Evolutionary conservation across 208 protist genomes (phyloP), one percentile per base, ranked within the genome.

Genomic region (Herpetomonas tarakana): DNA sequence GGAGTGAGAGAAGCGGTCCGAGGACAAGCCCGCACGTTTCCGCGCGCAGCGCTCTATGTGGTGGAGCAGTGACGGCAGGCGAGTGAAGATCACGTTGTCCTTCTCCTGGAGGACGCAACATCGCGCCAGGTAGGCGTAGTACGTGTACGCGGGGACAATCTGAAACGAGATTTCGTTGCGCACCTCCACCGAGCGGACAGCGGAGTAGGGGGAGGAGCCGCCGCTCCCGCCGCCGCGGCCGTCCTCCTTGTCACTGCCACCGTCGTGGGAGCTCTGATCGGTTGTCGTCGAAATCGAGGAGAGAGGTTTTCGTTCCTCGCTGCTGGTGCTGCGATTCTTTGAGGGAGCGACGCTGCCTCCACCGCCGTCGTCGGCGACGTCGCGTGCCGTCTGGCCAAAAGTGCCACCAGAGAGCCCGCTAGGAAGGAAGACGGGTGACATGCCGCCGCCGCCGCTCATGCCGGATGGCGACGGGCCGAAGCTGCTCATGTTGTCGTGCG

Each of bases 61-160:
- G 11, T 11, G 9, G 4, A 49, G 9, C 16, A 49, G 44, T 11
- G 19, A 49, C 16, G 44, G 44, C 16, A 46, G 2, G 11, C 27
- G 14, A 3, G 25, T 24, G 29, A 45, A 57, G 29, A 29, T 55
- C 64, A 19, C 44, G 19, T 58, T 46, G 50, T 88, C 76, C 63
- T 88, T 88, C 47, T 76, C 61, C 51, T 88, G 81, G 30, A 88
- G 53, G 4, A 82, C 56, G 3, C 54, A 51, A 0, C 49, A 54
- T 1, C 68, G 71, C 21, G 74, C 59, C 2, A 81, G 29, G n/a
- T 62, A 66, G 2, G 60, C 51, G 60, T 88, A 88, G 57, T 83
- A 84, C 12, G 64, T 16, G 44, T 68, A 49, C 0, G 81, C 81
- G 0, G 73, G 81, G 52, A 78, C 78, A 2, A 88, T 44, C 49